Conservation (phyloP, 1,139 yeast genomes). For the Suhomyces wounanorum region DNA sequence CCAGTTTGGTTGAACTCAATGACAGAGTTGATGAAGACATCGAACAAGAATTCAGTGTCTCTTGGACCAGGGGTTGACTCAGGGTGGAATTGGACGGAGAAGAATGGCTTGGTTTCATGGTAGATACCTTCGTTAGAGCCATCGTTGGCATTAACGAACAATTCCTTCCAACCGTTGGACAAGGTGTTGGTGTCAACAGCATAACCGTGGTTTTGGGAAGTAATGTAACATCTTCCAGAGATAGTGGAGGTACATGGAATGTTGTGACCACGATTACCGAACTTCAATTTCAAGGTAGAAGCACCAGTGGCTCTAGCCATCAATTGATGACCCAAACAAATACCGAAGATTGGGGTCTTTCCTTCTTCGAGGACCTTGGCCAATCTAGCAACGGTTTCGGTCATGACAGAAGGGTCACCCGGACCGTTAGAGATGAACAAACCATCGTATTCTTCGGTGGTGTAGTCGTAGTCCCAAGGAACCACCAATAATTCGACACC, state of each 20-base stretch:
- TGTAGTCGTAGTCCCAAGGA: conserved; percentile 91
- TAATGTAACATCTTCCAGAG: conserved; percentile 96
- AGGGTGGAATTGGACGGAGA: conserved; percentile 99
- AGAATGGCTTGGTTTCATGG: conserved; percentile 82
- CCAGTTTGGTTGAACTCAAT: conserved; percentile 59
- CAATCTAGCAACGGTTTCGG: conserved; percentile 62
- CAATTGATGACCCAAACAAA: conserved; percentile 98
- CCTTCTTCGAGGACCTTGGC: conserved; percentile 56
- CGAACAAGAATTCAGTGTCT: conserved; percentile 96
- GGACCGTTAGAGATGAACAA: conserved; percentile 97
- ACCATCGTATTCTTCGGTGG: conserved; percentile 84
- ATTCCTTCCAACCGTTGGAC: conserved; percentile 83
- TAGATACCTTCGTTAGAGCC: conserved; percentile 98
- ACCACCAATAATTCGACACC: conserved; percentile 96
- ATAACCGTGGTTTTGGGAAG: conserved; percentile 98
- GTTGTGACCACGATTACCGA: conserved; percentile 99
- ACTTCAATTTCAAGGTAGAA: conserved; percentile 84
- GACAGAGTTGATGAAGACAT: conserved; percentile 85
- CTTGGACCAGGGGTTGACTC: conserved; percentile 99
- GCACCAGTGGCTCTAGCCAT: conserved; percentile 97
- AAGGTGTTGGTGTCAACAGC: conserved; percentile 88
- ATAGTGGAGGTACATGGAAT: conserved; percentile 95
- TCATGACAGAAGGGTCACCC: conserved; percentile 94
- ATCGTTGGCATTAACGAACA: conserved; percentile 94
- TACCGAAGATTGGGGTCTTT: conserved; percentile 89